Conservation (phyloP, 106 monocot genomes). For the Triglochin maritima region DNA sequence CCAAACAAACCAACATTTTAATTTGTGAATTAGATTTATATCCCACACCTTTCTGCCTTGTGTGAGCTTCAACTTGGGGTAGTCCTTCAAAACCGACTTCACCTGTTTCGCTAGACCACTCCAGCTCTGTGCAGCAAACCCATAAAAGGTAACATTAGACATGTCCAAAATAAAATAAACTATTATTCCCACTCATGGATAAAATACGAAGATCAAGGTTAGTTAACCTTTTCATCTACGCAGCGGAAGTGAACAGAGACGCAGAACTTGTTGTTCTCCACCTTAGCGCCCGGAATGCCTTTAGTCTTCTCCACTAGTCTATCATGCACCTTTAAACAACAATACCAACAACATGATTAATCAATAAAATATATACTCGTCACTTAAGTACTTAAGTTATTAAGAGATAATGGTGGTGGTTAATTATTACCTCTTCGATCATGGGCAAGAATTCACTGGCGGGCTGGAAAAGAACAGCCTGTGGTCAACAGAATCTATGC, state of each 20-base stretch:
- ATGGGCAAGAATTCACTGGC: constrained; percentile 57
- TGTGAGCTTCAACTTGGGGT: constrained; percentile 51
- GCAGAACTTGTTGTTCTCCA: constrained; percentile 19
- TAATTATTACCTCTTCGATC: constrained; percentile 41
- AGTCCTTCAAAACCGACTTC: constrained; percentile 45
- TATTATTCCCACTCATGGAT: too few relatives aligned
- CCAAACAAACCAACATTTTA: neutral
- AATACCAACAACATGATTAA: neutral
- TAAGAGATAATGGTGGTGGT: too few relatives aligned
- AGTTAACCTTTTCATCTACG: constrained; percentile 43
- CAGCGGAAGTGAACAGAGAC: constrained; percentile 16
- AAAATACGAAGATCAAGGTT: too few relatives aligned
- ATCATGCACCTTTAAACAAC: neutral
- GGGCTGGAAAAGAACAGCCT: constrained; percentile 35
- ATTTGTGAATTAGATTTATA: neutral
- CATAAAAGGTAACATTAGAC: too few relatives aligned
- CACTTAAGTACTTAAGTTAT: neutral
- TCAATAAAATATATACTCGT: too few relatives aligned
- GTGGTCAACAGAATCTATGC: too few relatives aligned
- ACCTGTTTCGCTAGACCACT: constrained; percentile 46
- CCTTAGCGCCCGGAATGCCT: neutral
- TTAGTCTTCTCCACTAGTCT: constrained; percentile 10
- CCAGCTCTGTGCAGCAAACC: constrained; percentile 41
- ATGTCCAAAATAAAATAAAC: too few relatives aligned
- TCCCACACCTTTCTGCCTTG: constrained; percentile 62